Base-by-base conservation (phyloP, 1,284 basidiomycete species). In the Pseudozyma sp. region DNA sequence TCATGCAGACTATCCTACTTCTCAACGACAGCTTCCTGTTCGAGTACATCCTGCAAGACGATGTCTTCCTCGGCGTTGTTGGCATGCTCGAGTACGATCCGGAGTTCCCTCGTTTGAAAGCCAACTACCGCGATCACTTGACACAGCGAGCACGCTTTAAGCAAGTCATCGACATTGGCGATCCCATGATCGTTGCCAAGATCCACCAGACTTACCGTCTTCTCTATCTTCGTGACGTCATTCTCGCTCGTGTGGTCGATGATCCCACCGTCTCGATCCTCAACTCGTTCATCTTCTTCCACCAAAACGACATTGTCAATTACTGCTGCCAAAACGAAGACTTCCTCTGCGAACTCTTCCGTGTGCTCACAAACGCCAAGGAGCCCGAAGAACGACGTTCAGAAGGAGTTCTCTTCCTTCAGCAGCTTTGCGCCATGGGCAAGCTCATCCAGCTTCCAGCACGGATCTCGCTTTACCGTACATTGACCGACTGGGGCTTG, bases 81-180 rank as follows among this genome's bases (percentile, higher is more conserved):
- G 95, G 95, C 59, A 97, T 99, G 89, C 90, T 99, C 72, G 96
- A 99, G 88, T 99, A 99, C 85, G 96, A 97, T 82, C 95, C 96
- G 67, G 96, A 98, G 79, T 98, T 96, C 84, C 96, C 96, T 11
- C 88, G 87, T 14, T 90, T 96, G 86, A 98, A 98, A 87, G 97
- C 96, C 49, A 94, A 95, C 77, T 99, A 97, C 85, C 94, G 96
- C 52, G 91, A 95, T 63, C 97, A 97, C 84, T 90, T 98, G 45
- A 88, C 90, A 45, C 89, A 92, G 76, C 91, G 90, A 13, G 89
- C 93, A 5, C 91, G 89, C 53, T 98, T 94, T 86, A 79, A 78
- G 52, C 78, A 79, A 52, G 82, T 84, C n/a, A 70, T 84, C 52
- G 75, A 79, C 25, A 82, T 84, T 38, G 78, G 70, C 34, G 83